Evolutionary conservation across 129 eudicot species (phyloP), one percentile per base, ranked within the genome.

Genomic region (Artemisia tridentata): DNA sequence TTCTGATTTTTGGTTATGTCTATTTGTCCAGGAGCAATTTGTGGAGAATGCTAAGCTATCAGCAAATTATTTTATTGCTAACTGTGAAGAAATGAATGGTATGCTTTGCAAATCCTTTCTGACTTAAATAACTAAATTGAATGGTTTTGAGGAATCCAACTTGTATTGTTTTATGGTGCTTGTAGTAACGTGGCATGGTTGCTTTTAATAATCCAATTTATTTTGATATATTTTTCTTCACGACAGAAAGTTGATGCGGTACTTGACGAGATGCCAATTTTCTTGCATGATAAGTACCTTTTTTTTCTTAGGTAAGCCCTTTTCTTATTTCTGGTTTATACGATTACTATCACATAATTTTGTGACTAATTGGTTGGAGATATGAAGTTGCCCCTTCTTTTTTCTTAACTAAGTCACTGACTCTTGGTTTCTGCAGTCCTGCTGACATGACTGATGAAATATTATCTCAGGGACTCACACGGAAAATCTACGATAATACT

Each of bases 391-490:
- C 3, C 61, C 45, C 5, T 51, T 11, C 17, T 16, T 58, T 13
- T 74, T 16, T 71, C 41, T 65, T 59, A 72, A 18, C 65, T 15
- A 17, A 59, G 52, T 73, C 19, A 67, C n/a, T 50, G 38, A 13
- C 38, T 60, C 53, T 72, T 80, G 67, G 78, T 43, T 21, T 69
- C 17, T 86, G 82, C 71, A 95, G 99, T 63, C 99, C 99, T 47
- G 96, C 90, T 79, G 99, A 95, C 75, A 86, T 90, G 96, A 68
- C 67, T 68, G 97, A 95, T 75, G 93, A 85, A 71, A 90, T 95
- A 56, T 82, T 91, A 65, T 87, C 99, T 74, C 99, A 90, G 76
- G 99, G 99, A 61, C 91, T 90, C 65, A 83, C 80, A 1, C 99
- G 90, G 83, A 78, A 69, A 57, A 48, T 71, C 41, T 82, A 52